Evolutionary conservation across 306 rosid species (phyloP), one percentile per base, ranked within the genome.

Genomic region (Trifolium fragiferum): DNA sequence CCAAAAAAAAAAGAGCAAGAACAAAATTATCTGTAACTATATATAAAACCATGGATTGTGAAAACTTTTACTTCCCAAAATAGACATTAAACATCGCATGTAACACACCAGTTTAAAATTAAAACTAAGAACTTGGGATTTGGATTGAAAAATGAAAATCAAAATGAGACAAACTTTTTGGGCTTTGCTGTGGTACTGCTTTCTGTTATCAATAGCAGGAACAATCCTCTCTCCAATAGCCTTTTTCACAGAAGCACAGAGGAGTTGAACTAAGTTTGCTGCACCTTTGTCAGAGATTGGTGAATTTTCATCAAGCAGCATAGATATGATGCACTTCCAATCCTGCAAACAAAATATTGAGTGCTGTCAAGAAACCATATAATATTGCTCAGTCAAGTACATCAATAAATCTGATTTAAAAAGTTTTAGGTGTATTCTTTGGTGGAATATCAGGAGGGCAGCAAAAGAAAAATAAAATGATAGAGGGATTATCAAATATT

Each of bases 201-300:
- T 94, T 76, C 97, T 83, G 77, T 87, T 89, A 80, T 94, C 98
- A 10, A 85, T 80, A 49, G 90, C 88, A 71, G 96, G 97, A 58
- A 91, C 97, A 80, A 94, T 94, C 88, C 90, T 90, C 86, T 91
- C 97, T 77, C 98, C 98, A 57, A 90, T 91, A 55, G 98, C 98
- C 87, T 91, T 94, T 78, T 87, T 89, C 78, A 91, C 96, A 72
- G 98, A 94, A 58, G 92, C 89, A 84, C 90, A 83, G 73, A 94
- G 96, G 60, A 94, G 96, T 11, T 96, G 93, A 70, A 94, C 98
- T 84, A 94, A 86, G 85, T 94, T 94, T 72, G 97, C 88, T 54
- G 94, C 92, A 90, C 89, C 91, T 77, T 84, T 92, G 63, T 94
- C 98, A 67, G 92, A 87, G 65, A 82, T 67, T 50, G 76, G 76